phyloP scores from a whole-genome alignment of 805 yeast species.

The Ogataea kodamae region DNA sequence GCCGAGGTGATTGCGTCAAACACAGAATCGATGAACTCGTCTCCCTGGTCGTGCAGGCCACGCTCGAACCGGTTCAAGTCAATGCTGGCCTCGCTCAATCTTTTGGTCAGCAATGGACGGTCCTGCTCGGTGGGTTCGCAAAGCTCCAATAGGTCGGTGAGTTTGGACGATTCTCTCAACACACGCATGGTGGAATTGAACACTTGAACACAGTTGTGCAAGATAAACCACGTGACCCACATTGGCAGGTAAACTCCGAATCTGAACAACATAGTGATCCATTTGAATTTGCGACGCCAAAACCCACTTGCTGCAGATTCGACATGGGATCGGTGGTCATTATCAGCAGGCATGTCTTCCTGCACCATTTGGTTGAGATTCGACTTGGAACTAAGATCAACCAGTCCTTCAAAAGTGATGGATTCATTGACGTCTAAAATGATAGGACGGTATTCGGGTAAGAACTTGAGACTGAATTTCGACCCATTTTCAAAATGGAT shows the following conservation, averaged over 20 bases:
- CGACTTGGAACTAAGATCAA: constrained; percentile 14
- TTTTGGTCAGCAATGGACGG: constrained; percentile 23
- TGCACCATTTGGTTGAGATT: constrained; percentile 18
- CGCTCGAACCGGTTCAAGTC: constrained; percentile 36
- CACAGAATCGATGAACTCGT: constrained; percentile 59
- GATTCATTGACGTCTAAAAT: constrained; percentile 51
- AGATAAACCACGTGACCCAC: constrained; percentile 57
- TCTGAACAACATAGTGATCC: constrained; percentile 45
- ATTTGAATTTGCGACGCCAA: constrained; percentile 37
- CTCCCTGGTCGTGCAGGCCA: constrained; percentile 57
- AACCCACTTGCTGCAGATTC: constrained; percentile 12
- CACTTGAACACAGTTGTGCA: constrained; percentile 38
- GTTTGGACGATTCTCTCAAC: constrained; percentile 28
- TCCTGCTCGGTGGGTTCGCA: constrained; percentile 12
- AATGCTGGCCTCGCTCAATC: constrained; percentile 24
- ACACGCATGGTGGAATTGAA: constrained; percentile 31
- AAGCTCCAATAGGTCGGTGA: constrained; percentile 23
- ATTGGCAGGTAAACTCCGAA: constrained; percentile 56
- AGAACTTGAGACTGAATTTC: constrained; percentile 39
- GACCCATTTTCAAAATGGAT: constrained; percentile 37
- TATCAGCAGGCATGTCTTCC: constrained; percentile 22
- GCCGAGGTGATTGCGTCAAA: constrained; percentile 51
- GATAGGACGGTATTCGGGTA: constrained; percentile 53
- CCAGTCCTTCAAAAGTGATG: constrained; percentile 31
- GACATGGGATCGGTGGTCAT: constrained; percentile 5